Evolutionary conservation across 495 filamentous ascomycete species (phyloP).

Genomic region (Copromyces sp.): DNA sequence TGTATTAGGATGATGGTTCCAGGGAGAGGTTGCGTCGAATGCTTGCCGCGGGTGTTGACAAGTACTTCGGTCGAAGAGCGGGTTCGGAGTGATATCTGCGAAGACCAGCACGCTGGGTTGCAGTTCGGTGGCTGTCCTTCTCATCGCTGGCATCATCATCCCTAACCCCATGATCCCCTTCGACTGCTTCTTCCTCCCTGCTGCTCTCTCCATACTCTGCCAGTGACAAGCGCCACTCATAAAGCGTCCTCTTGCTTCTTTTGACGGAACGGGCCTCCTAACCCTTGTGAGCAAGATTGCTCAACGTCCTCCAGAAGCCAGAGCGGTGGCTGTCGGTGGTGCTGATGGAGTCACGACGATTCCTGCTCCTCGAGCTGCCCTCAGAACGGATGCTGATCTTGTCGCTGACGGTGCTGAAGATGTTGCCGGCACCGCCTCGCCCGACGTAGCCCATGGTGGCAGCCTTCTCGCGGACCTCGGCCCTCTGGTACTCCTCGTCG

Average conservation of each 20-base stretch:
- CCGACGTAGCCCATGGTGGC: constrained; percentile 62
- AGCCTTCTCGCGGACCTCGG: constrained; percentile 47
- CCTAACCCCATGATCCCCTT: neutral
- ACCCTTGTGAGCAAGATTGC: constrained; percentile 8
- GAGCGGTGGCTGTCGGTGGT: constrained; percentile 14
- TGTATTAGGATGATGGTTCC: neutral
- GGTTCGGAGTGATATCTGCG: neutral
- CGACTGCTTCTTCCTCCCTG: neutral
- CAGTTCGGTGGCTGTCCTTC: neutral
- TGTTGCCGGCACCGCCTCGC: constrained; percentile 82
- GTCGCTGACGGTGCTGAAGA: constrained; percentile 25
- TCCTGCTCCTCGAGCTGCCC: constrained; percentile 16
- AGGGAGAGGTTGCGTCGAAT: neutral
- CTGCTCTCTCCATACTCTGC: neutral
- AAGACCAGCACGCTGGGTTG: neutral
- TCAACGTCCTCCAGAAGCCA: constrained; percentile 18
- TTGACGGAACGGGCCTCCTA: neutral
- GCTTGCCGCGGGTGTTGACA: neutral
- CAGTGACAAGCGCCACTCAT: neutral
- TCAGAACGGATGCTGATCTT: constrained; percentile 10
- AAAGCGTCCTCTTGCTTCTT: neutral
- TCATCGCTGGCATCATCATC: neutral
- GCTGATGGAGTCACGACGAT: constrained; percentile 25
- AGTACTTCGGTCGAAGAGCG: neutral
- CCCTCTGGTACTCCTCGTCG: constrained; percentile 76